A percentile compares a stretch with the other conserved stretches of the same genome.
phyloP scores from a whole-genome alignment of 1,284 basidiomycete species.

The Sporisorium reilianum region DNA sequence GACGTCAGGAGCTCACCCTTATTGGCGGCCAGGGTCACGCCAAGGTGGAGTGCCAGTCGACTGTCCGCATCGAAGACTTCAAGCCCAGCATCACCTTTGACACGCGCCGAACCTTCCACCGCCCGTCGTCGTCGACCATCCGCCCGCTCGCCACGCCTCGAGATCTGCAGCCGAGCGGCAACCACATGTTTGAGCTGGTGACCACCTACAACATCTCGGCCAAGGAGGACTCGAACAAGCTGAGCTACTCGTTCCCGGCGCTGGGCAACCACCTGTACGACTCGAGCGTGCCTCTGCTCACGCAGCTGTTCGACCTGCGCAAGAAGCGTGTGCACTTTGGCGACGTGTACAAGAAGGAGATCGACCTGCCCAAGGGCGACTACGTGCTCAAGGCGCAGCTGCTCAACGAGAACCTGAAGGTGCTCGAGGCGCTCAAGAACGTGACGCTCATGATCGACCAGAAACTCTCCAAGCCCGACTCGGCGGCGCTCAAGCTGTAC shows the following conservation, averaged over 20 bases:
- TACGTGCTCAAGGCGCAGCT: constrained; percentile 67
- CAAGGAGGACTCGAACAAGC: constrained; percentile 61
- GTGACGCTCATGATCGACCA: constrained; percentile 64
- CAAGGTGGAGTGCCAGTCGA: constrained; percentile 59
- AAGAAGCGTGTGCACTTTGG: constrained; percentile 65
- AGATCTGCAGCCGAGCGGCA: constrained; percentile 65
- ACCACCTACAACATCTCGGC: constrained; percentile 65
- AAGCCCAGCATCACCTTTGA: constrained; percentile 66
- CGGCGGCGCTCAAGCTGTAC: constrained; percentile 63
- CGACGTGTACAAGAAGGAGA: constrained; percentile 69
- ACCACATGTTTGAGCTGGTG: constrained; percentile 67
- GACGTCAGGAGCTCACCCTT: constrained; percentile 62
- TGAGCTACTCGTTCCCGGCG: constrained; percentile 61
- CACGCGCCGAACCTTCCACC: constrained; percentile 62
- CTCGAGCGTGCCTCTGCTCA: constrained; percentile 64
- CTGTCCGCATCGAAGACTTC: constrained; percentile 66
- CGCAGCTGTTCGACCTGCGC: constrained; percentile 64
- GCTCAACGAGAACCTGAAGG: constrained; percentile 59
- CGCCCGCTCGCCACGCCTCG: constrained; percentile 60
- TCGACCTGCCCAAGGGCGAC: constrained; percentile 66
- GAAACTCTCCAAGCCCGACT: constrained; percentile 67
- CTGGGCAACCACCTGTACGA: constrained; percentile 68
- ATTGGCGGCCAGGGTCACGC: constrained; percentile 67
- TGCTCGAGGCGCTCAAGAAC: constrained; percentile 64
- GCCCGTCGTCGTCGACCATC: constrained; percentile 58